A percentile compares a stretch with the other conserved stretches of the same genome.
These are phyloP conservation scores for Podosphaera fusca DNA, from an alignment of 2,329 filamentous ascomycete species.

Conservation along the genomic window DNA sequence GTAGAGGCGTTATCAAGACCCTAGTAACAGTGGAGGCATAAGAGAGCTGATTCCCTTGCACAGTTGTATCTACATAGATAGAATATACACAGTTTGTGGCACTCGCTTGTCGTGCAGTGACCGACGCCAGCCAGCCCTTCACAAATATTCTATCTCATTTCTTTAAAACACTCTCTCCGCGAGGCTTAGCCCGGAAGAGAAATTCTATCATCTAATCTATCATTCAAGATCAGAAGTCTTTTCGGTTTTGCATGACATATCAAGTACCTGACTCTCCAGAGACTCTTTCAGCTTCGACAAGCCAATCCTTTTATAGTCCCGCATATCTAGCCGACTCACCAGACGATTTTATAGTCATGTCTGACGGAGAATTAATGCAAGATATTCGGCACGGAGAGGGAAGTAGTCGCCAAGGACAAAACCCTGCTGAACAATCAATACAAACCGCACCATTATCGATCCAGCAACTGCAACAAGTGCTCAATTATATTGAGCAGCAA, in stretches of 20 bases:
- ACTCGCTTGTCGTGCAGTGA: background rate
- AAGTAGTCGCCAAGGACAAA: no score
- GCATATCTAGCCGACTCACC: no score
- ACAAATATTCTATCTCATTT: background rate
- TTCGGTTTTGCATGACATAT: background rate
- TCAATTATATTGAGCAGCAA: background rate
- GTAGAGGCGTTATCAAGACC: no score
- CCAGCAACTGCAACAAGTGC: background rate
- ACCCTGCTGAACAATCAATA: no score
- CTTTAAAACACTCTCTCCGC: background rate
- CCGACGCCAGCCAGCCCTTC: background rate
- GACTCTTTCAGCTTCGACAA: background rate
- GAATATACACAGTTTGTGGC: background rate
- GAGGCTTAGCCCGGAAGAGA: background rate
- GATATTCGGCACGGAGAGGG: no score
- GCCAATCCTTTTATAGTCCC: no score
- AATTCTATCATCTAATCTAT: no score
- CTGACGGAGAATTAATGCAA: no score
- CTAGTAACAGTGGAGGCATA: no score
- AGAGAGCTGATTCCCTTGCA: no score
- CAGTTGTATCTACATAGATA: background rate
- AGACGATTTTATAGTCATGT: no score
- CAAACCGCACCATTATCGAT: no score
- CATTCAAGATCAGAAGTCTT: background rate
- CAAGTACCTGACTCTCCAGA: background rate